Percentiles rank a stretch among this genome's conserved stretches.
These are phyloP conservation scores for Leishmania lainsoni DNA, from an alignment of 208 protist species.

Conservation along the genomic window DNA sequence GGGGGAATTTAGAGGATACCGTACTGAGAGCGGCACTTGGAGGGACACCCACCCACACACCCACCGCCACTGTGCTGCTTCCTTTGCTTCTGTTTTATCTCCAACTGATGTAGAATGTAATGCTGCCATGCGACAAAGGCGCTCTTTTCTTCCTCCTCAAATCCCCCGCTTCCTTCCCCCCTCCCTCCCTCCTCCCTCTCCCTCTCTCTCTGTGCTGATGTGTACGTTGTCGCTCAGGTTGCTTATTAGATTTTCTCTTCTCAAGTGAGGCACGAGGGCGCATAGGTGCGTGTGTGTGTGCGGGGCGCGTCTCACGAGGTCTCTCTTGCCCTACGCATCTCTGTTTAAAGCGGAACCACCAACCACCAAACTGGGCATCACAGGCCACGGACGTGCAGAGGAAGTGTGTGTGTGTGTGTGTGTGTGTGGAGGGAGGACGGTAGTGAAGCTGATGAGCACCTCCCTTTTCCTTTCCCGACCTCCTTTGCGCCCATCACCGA, in stretches of 20 bases:
- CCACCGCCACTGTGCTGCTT: background rate
- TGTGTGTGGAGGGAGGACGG: background rate
- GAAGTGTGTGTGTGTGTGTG: too few species aligned
- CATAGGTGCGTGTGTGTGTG: background rate
- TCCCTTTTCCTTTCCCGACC: background rate
- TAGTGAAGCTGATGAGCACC: background rate
- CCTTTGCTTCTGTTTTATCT: background rate
- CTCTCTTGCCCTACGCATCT: background rate
- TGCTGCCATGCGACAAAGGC: background rate
- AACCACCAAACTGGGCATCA: background rate
- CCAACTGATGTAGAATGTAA: background rate
- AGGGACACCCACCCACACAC: background rate
- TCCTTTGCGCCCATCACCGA: background rate
- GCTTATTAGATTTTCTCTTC: background rate
- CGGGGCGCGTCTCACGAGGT: background rate
- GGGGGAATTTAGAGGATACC: background rate
- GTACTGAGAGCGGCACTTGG: background rate
- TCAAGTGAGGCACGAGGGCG: background rate
- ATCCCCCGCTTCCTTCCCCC: background rate
- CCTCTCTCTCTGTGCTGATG: background rate
- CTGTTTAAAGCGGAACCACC: background rate
- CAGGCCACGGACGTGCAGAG: background rate
- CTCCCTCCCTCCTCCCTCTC: background rate
- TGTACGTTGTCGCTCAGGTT: background rate
- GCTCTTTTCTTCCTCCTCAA: background rate